Conservation (phyloP, 2,329 filamentous ascomycete genomes). For the Alternaria panax region DNA sequence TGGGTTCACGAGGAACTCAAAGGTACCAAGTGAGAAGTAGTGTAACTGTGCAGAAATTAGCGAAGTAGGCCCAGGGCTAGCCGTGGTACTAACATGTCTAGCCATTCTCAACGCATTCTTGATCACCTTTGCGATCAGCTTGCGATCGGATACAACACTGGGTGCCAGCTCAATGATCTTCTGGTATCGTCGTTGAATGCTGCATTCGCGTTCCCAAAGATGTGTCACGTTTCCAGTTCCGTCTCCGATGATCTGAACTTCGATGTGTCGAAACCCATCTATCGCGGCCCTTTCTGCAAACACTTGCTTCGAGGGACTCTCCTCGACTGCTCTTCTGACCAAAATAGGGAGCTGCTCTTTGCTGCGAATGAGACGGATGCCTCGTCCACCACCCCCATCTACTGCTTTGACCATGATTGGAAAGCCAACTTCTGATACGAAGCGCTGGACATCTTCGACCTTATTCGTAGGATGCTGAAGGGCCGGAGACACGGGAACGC, state of each 20-base stretch:
- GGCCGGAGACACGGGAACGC: conserved; percentile 61
- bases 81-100: conserved; percentile 45
- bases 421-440: conserved; percentile 65
- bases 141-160: conserved; percentile 57
- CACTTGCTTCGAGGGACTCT: conserved; percentile 65
- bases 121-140: conserved; percentile 59
- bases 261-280: conserved; percentile 67
- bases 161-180: conserved; percentile 68
- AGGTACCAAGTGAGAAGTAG: conserved; percentile 68
- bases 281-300: conserved; percentile 70
- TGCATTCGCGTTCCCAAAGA: conserved; percentile 68
- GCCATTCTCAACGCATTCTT: conserved; percentile 63
- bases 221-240: conserved; percentile 60
- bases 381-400: conserved; percentile 68
- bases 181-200: conserved; percentile 66
- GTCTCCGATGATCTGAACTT: conserved; percentile 68
- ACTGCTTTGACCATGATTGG: conserved; percentile 71
- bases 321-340: conserved; percentile 61
- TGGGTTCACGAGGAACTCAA: conserved; percentile 68
- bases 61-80: neutral
- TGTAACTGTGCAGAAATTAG: conserved; percentile 49
- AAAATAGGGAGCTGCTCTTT: conserved; percentile 55
- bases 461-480: conserved; percentile 54
- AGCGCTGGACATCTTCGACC: conserved; percentile 56
- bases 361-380: conserved; percentile 62